Evolutionary conservation across 345 rosid species (phyloP), one percentile per base, ranked within the genome.

Genomic region (Limnanthes douglasii): DNA sequence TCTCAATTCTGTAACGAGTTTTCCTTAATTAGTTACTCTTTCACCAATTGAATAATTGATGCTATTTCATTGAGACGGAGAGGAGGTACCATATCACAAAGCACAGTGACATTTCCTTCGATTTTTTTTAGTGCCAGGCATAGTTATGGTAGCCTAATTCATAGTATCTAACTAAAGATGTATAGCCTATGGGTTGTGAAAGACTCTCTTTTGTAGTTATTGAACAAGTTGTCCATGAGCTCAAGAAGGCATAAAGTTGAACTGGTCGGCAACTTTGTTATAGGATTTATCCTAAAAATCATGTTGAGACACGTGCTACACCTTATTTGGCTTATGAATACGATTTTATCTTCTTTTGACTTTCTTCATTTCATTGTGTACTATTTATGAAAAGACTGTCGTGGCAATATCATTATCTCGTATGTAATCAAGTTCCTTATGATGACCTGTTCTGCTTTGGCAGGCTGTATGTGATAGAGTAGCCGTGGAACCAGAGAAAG

Each of bases 381-480:
- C 4, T 27, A 6, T 3, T 26, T 21, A 51, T 30, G 40, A 23
- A 21, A 34, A 25, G 18, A 24, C 11, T 32, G 28, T 17, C 16
- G 15, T 33, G 30, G 18, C 24, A 9, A 12, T 11, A 25, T 8
- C 14, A 31, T 42, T 18, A 24, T 21, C 31, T 37, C 38, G n/a
- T 10, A 21, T 31, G 24, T 15, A 14, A 2, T 28, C 32, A 26
- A 13, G 16, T 21, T 24, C 27, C 34, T 26, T 23, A 12, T 35
- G 26, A 34, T 3, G 17, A 27, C 5, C 19, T 40, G 24, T 19
- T 45, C 9, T 46, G 34, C 18, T 45, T 48, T 62, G n/a, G 51
- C 44, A 86, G 94, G 64, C 73, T 40, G 69, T 78, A 43, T 81
- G 94, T 43, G 42, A 65, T 14, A 57, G 38, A 25, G 74, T 81